Evolutionary conservation across 2,329 filamentous ascomycete species (phyloP).

Genomic region (Bipolaris zeicola): DNA sequence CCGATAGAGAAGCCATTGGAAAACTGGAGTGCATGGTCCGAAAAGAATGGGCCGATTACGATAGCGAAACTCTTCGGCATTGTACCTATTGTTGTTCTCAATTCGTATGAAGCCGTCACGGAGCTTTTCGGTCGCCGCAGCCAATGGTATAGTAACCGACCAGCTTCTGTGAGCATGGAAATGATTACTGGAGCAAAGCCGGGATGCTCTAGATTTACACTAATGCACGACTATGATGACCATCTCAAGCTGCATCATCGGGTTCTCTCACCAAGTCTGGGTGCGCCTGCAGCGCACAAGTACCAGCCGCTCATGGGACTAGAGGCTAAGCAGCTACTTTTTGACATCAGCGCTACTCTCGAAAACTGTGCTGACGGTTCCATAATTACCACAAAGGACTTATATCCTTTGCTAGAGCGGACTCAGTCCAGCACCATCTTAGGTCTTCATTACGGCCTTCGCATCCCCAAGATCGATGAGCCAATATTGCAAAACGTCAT

Average conservation of each 20-base stretch:
- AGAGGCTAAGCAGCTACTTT: conserved; percentile 15
- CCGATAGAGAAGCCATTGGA: conserved; percentile 11
- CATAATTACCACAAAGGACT: conserved; percentile 9
- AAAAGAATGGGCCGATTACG: conserved; percentile 11
- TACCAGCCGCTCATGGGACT: conserved; percentile 16
- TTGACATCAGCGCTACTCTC: conserved; percentile 7
- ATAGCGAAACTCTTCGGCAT: conserved; percentile 14
- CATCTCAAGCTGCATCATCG: conserved; percentile 17
- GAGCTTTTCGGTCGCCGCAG: conserved; percentile 18
- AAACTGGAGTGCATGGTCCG: conserved; percentile 15
- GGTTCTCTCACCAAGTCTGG: conserved; percentile 15
- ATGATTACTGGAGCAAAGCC: conserved; percentile 17
- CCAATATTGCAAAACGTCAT: conserved; percentile 14
- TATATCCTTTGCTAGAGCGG: conserved; percentile 14
- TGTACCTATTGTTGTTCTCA: conserved; percentile 16
- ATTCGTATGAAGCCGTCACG: conserved; percentile 16
- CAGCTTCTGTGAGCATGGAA: conserved; percentile 18
- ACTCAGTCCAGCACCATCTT: conserved; percentile 18
- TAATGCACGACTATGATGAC: conserved; percentile 20
- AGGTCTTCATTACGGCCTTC: conserved; percentile 17
- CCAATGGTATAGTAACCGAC: conserved; percentile 17
- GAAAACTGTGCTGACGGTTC: conserved; percentile 5
- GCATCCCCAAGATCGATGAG: conserved; percentile 10
- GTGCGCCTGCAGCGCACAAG: conserved; percentile 10
- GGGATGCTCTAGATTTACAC: conserved; percentile 14